phyloP scores from a whole-genome alignment of 2,329 filamentous ascomycete species.

The Penicillium verrucosum region DNA sequence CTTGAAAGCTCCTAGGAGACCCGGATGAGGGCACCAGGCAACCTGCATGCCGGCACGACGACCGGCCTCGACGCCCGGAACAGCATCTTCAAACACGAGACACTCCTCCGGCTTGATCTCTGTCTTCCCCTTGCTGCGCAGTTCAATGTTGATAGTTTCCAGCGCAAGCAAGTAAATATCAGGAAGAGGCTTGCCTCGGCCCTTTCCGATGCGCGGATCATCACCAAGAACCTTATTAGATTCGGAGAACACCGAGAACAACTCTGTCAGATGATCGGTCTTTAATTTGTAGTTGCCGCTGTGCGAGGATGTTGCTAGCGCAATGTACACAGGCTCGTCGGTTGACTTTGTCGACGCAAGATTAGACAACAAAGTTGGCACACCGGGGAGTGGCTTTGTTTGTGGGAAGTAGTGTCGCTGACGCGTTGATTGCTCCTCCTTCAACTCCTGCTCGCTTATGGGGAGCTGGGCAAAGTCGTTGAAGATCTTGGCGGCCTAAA shows the following conservation, averaged over 20 bases:
- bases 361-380: constrained; percentile 60
- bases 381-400: constrained; percentile 75
- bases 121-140: constrained; percentile 55
- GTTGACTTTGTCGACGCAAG: constrained; percentile 35
- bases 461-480: constrained; percentile 83
- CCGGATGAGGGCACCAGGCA: constrained; percentile 84
- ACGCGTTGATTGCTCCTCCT: constrained; percentile 56
- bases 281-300: constrained; percentile 72
- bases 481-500: constrained; percentile 59
- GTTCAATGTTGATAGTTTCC: constrained; percentile 73
- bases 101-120: constrained; percentile 79
- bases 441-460: constrained; percentile 67
- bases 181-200: constrained; percentile 88
- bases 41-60: constrained; percentile 91
- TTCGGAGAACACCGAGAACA: constrained; percentile 61
- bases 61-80: constrained; percentile 87
- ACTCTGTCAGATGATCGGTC: constrained; percentile 53
- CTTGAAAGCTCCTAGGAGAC: constrained; percentile 69
- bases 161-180: constrained; percentile 92
- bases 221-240: constrained; percentile 80
- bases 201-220: constrained; percentile 70
- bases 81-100: constrained; percentile 92
- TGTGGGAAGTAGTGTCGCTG: constrained; percentile 71
- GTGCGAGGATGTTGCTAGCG: constrained; percentile 79
- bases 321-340: constrained; percentile 64